Base-by-base conservation (phyloP, 2,329 filamentous ascomycete genomes). In the Botryotinia calthae region DNA sequence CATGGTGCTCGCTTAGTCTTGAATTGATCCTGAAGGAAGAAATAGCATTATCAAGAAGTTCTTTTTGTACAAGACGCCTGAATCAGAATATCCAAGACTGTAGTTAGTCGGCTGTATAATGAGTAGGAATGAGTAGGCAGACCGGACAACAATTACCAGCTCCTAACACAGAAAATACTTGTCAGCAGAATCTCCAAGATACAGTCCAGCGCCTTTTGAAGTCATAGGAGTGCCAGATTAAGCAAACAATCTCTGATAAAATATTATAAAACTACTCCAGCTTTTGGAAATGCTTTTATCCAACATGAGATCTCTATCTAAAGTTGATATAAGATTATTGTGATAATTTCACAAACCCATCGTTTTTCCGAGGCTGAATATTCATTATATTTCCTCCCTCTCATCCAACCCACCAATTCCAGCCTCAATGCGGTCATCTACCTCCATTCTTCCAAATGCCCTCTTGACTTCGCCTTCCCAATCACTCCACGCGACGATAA, bases 391-490 rank as follows among this genome's bases (percentile, higher is more conserved):
- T 6, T 22, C 61, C 61, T 51, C 14, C 46, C 31, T 48, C 25
- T 3, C 18, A 42, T 22, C 25, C 54, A 56, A 40, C 4, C 37
- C 48, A 34, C 34, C 25, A 51, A 18, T 34, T 2, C 77, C 79
- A 62, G 66, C 69, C 70, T 78, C 76, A 9, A 73, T 70, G 61
- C 75, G 69, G 44, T 78, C 77, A 0, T 73, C 83, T 10, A 83
- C 81, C 78, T 94, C 91, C 84, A 95, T 89, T 73, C 93, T 86
- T 72, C 88, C 86, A 79, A 94, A 90, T 0, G 92, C 93, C 78
- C 88, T 90, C 72, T 86, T 82, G 42, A 95, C 92, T 82, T 95
- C 90, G 72, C 85, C 82, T 1, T 93, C 87, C 93, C 93, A 97
- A 76, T 93, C 86, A 80, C 92, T 94, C 81, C 90, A 85, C 1